Base-by-base conservation (phyloP, 108 stramenopile genomes). In the Cyclotella kingstonii region DNA sequence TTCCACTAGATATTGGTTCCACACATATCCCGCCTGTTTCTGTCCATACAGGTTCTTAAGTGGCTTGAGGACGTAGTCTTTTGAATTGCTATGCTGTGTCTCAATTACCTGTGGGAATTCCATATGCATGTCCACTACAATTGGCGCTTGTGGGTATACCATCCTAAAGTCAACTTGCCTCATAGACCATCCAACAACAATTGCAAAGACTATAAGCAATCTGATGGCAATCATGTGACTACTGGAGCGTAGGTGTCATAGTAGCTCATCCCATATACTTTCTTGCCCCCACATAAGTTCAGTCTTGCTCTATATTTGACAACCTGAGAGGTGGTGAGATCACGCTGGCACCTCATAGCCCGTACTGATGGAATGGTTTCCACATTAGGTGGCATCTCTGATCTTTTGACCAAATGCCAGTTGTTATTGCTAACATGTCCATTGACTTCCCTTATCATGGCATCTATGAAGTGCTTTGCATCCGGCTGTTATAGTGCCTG, bases 41-140 rank as follows among this genome's bases (percentile, higher is more conserved):
- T 46, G 15, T 5, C 45, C 45, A 46, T 46, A 46, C 15, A 46
- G 45, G 45, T 46, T 46, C 10, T 12, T 38, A 12, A 38, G 36
- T n/a, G 12, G 36, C 12, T 38, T 8, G 45, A 46, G 45, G 12
- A 46, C 45, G 15, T 46, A 18, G 15, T 17, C 18, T 46, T 46
- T 46, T n/a, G 15, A 17, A 15, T 46, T 46, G 15, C 18, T 15
- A 17, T 14, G 18, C 15, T 18, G 8, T 9, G 45, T 46, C 6
- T n/a, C 45, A 46, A 46, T 15, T 8, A 6, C 45, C 6, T 15
- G 15, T 17, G 45, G 45, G 6, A 46, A 15, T 18, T 15, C 45
- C 45, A 46, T 46, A 15, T 9, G 11, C 9, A 36, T 9, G 11
- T 36, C 36, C 36, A 36, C 11, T 36, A 9, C 36, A 36, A 36